Base-by-base conservation (phyloP, 208 protist species). In the Trypanosoma scelopori region DNA sequence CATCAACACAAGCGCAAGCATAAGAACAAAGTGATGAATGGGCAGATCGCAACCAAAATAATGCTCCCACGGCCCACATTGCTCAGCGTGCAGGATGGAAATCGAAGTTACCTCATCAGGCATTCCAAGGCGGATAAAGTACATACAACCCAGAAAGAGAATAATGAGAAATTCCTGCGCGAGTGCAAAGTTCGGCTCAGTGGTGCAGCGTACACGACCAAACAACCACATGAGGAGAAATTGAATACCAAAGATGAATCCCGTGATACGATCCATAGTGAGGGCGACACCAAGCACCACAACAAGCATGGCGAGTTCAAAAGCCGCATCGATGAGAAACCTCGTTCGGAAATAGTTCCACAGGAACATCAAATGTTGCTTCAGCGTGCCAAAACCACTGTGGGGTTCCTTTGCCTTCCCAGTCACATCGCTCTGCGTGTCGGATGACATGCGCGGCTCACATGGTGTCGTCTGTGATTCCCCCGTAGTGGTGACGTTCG, bases 31-130 rank as follows among this genome's bases (percentile, higher is more conserved):
- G n/a, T 51, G 57, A 12, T 49, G 28, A 7, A 52, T 18, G 22
- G 61, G 61, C 32, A 68, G 61, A 9, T 45, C 5, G 45, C 69
- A 75, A n/a, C 69, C 69, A 46, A 52, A 48, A 30, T 75, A 75
- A 32, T 50, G 15, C 13, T 75, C 61, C 69, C 59, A 69, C 30
- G 42, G 0, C 22, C 16, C 20, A 55, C 69, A 75, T 28, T 62
- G 35, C 45, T 57, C 48, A 43, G 45, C 28, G 25, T 69, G 61
- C 22, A 60, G n/a, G 51, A 63, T 30, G 18, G 45, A 28, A 60
- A 63, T 18, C 46, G 5, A 1, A 18, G 32, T 18, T 15, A 50
- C 13, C 5, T 35, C 42, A n/a, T 60, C 37, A 23, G 69, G 69
- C 23, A 75, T 27, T 22, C 69, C 69, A n/a, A 75, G 61, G 15